These are phyloP conservation scores for Pleoardoris graminearum DNA, from an alignment of 2,329 filamentous ascomycete genomes.

Conservation along the genomic window DNA sequence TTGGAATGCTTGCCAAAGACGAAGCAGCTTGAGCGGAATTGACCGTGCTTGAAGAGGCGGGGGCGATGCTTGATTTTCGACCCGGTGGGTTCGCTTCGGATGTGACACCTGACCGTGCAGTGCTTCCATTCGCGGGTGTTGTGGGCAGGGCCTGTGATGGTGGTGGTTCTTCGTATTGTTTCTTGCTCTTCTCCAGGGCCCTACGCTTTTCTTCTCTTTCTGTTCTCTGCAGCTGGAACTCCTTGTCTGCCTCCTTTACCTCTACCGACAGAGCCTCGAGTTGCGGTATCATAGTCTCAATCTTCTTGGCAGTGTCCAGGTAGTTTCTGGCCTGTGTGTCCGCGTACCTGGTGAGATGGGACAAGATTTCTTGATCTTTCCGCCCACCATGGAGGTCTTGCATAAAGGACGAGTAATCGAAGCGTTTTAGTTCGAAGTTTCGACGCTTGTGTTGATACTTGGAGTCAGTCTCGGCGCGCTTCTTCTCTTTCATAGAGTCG, in stretches of 20 bases:
- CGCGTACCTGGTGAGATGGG: slow-evolving; percentile 90
- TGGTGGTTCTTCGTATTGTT: slow-evolving; percentile 39
- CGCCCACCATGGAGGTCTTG: slow-evolving; percentile 98
- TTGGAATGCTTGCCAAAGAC: slow-evolving; percentile 29
- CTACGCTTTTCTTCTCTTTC: slow-evolving; percentile 94
- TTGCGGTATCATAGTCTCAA: slow-evolving; percentile 84
- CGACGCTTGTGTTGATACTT: slow-evolving; percentile 94
- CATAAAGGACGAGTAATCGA: slow-evolving; percentile 99
- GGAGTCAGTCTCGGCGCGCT: slow-evolving; percentile 88
- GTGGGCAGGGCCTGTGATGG: slow-evolving; percentile 25
- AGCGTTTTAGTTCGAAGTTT: slow-evolving; percentile 95
- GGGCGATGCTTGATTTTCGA: slow-evolving; percentile 39
- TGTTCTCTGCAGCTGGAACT: slow-evolving; percentile 92
- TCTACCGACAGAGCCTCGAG: slow-evolving; percentile 85
- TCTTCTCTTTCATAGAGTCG: slow-evolving; percentile 96
- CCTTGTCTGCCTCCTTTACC: slow-evolving; percentile 92
- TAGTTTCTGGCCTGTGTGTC: slow-evolving; percentile 86
- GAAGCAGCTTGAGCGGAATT: slow-evolving; percentile 32
- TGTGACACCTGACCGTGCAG: slow-evolving; percentile 22
- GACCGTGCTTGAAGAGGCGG: slow-evolving; percentile 40
- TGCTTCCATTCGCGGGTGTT: slow-evolving; percentile 29
- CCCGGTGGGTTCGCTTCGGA: slow-evolving; percentile 33
- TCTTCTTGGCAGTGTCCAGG: slow-evolving; percentile 78
- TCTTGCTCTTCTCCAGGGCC: slow-evolving; percentile 84
- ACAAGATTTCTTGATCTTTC: slow-evolving; percentile 95